Percentiles rank a stretch among this genome's conserved stretches.
Evolutionary conservation across 306 rosid species (phyloP).

Genomic region (Oxytropis ochrocephala): DNA sequence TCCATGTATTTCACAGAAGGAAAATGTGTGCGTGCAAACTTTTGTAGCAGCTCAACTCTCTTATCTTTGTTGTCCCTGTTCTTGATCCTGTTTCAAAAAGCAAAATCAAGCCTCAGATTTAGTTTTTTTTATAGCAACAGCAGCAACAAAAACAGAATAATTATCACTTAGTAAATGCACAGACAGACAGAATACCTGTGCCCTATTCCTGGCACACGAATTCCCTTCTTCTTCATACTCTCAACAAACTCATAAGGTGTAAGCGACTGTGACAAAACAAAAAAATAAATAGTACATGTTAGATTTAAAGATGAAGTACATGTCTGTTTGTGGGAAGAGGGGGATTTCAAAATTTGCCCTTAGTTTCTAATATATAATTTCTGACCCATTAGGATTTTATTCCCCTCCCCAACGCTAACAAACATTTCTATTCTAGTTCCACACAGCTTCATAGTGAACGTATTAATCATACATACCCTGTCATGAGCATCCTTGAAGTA

Average conservation of each 20-base stretch:
- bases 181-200: constrained; percentile 53
- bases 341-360: background rate
- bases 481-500: constrained; percentile 97
- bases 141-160: constrained; percentile 3
- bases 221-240: constrained; percentile 94
- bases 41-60: constrained; percentile 93
- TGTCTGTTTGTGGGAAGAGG: background rate
- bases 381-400: background rate
- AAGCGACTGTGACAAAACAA: constrained; percentile 60
- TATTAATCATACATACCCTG: constrained; percentile 46
- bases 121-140: background rate
- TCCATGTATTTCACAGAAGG: constrained; percentile 98
- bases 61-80: constrained; percentile 93
- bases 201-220: constrained; percentile 98
- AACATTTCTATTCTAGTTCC: background rate
- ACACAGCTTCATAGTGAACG: constrained; percentile 1
- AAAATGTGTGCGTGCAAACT: constrained; percentile 81
- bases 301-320: background rate
- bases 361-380: background rate
- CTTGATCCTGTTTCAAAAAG: constrained; percentile 70
- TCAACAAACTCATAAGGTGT: constrained; percentile 93
- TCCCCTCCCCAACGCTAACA: background rate
- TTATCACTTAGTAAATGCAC: background rate
- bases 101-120: constrained; percentile 20
- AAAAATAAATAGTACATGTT: background rate